These are phyloP conservation scores for Alternaria sp. DNA, from an alignment of 2,329 filamentous ascomycete species.

Conservation along the genomic window DNA sequence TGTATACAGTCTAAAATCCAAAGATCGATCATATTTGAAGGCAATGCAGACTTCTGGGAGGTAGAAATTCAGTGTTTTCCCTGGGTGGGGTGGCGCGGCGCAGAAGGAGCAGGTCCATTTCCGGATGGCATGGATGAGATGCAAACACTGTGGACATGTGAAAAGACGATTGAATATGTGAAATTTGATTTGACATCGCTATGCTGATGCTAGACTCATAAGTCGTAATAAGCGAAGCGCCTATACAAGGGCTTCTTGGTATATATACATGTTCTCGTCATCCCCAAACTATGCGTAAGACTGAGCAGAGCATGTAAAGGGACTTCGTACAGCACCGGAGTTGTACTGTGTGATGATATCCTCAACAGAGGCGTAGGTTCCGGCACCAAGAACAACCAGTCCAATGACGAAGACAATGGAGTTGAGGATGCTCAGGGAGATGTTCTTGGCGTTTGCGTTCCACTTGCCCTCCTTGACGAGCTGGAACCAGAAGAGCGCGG, in stretches of 20 bases:
- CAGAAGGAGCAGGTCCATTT: not conserved
- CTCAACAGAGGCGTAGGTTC: slow-evolving; percentile 54
- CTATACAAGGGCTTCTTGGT: not conserved
- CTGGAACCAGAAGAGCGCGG: slow-evolving; percentile 48
- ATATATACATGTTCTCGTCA: slow-evolving; percentile 2
- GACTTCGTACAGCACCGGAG: slow-evolving; percentile 45
- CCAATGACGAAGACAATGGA: slow-evolving; percentile 37
- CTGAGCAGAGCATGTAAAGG: slow-evolving; percentile 49
- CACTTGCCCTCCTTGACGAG: slow-evolving; percentile 54
- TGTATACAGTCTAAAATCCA: not conserved
- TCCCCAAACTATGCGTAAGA: slow-evolving; percentile 34
- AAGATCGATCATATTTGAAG: not conserved
- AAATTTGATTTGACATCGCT: not conserved
- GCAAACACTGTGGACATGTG: not conserved
- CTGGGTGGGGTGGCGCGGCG: not conserved
- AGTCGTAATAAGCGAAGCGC: slow-evolving; percentile 1
- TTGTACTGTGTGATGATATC: slow-evolving; percentile 53
- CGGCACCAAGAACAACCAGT: slow-evolving; percentile 44
- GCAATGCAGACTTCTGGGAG: not conserved
- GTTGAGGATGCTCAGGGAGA: slow-evolving; percentile 38
- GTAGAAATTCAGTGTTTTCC: not conserved
- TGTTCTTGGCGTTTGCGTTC: slow-evolving; percentile 43
- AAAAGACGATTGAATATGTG: not conserved
- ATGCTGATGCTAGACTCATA: slow-evolving; percentile 8
- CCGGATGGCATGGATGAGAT: too few species aligned